phyloP scores from a whole-genome alignment of 208 protist species.

The Leishmania major region DNA sequence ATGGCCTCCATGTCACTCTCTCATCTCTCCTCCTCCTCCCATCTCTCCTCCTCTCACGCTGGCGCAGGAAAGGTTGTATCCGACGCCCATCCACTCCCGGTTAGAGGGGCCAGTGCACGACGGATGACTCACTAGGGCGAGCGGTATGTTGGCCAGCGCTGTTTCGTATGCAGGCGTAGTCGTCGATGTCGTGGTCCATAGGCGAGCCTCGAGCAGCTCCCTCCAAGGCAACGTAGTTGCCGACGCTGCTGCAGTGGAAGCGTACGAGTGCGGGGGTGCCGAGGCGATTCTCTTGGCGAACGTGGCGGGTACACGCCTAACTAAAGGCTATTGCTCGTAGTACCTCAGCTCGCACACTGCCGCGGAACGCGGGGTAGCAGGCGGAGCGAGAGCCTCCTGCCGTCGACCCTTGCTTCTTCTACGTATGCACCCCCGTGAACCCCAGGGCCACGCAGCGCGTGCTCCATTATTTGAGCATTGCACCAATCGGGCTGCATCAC shows the following conservation, averaged over 20 bases:
- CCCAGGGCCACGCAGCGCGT: constrained; percentile 36
- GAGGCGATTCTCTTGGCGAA: constrained; percentile 7
- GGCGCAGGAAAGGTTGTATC: not conserved
- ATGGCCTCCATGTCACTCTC: too few species aligned
- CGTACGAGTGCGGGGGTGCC: constrained; percentile 3
- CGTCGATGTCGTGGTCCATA: constrained; percentile 16
- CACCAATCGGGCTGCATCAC: constrained; percentile 57
- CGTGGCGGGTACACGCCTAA: not conserved
- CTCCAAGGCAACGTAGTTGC: constrained; percentile 10
- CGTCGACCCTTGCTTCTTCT: constrained; percentile 19
- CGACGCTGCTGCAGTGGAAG: constrained; percentile 11
- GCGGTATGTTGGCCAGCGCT: constrained; percentile 17
- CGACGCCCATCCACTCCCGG: not conserved
- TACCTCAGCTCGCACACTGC: not conserved
- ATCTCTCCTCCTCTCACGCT: not conserved
- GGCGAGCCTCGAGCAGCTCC: not conserved
- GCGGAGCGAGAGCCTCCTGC: not conserved
- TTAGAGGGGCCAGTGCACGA: not conserved
- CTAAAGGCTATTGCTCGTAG: not conserved
- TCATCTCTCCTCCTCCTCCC: too few species aligned
- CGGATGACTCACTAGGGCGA: not conserved
- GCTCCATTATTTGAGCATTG: constrained; percentile 66
- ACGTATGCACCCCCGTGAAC: constrained; percentile 45
- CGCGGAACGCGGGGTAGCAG: not conserved
- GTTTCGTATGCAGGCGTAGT: constrained; percentile 17